Base-by-base conservation (phyloP, 2,329 filamentous ascomycete species). In the Pleurostoma richardsiae region DNA sequence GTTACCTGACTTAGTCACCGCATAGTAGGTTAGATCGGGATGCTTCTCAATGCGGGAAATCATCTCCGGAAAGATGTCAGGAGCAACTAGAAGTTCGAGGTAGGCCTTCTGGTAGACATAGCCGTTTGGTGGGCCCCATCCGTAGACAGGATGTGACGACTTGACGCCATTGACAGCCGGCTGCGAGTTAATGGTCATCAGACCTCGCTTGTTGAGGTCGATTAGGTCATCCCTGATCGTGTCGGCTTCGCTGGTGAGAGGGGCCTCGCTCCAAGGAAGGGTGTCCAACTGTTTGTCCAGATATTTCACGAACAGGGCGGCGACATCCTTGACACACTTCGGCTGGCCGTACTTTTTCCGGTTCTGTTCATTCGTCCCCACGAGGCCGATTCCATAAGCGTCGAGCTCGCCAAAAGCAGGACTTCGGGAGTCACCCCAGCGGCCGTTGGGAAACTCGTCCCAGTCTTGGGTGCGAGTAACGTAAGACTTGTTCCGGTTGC, bases 41-140 rank as follows among this genome's bases (percentile, higher is more conserved):
- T 94, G 81, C 42, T 79, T 73, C 55, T 91, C 82, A 53, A 97
- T 88, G 43, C 91, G 85, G 11, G 77, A 73, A 54, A 95, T 80
- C 51, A 99, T 74, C 60, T 91, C 85, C 11, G 80, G 72, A 54
- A 95, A 87, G 50, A 96, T 67, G 45, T 86, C 81, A 1, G 91
- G 89, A 10, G 90, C 84, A 28, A 97, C 83, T 3, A 99, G 75
- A 29, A 99, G 79, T 67, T 99, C 94, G 3, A 99, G 78, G 64
- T 99, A 99, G 4, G 92, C 88, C 73, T 99, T 99, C 65, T 99
- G 94, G 68, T 97, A 99, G 46, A 97, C 94, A 61, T 95, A 99
- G 49, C 94, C 94, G 57, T 96, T 95, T 51, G 83, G 79, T 4
- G 94, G 94, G 10, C 94, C 94, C 94, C 94, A 99, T 47, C 94